A percentile compares a stretch with the other conserved stretches of the same genome.
Evolutionary conservation across 2,329 filamentous ascomycete genomes (phyloP).

Genomic region (Lecanicillium sp.): DNA sequence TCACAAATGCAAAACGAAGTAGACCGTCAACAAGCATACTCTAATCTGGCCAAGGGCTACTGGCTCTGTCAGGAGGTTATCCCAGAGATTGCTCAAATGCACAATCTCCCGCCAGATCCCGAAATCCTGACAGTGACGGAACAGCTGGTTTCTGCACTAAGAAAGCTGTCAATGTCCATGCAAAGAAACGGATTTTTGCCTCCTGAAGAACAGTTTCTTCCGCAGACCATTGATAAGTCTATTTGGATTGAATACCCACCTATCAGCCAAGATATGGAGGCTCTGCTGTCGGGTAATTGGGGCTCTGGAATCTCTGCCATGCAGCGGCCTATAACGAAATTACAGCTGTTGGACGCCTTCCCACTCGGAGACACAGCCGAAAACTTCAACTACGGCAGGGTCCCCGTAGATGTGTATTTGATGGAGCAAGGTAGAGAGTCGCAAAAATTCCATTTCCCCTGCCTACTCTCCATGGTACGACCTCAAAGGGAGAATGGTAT

Average conservation of each 20-base stretch:
- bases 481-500: conserved; percentile 60
- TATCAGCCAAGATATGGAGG: conserved; percentile 62
- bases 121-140: conserved; percentile 47
- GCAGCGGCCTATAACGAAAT: conserved; percentile 36
- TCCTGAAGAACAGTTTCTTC: conserved; percentile 58
- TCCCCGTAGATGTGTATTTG: conserved; percentile 65
- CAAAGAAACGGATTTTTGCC: conserved; percentile 73
- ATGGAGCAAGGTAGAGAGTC: conserved; percentile 64
- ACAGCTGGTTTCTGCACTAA: conserved; percentile 54
- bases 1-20: conserved; percentile 45
- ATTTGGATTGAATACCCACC: conserved; percentile 76
- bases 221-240: conserved; percentile 68
- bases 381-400: conserved; percentile 71
- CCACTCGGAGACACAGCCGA: conserved; percentile 67
- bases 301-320: conserved; percentile 39
- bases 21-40: conserved; percentile 66
- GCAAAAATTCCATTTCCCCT: conserved; percentile 61
- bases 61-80: conserved; percentile 62
- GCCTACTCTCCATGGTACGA: conserved; percentile 67
- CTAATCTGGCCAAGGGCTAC: conserved; percentile 76
- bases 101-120: conserved; percentile 30
- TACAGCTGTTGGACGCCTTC: conserved; percentile 57
- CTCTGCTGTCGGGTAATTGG: conserved; percentile 58
- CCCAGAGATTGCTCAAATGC: conserved; percentile 38
- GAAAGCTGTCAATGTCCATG: conserved; percentile 74